Evolutionary conservation across 306 rosid genomes (phyloP).

Genomic region (Mucuna pruriens): DNA sequence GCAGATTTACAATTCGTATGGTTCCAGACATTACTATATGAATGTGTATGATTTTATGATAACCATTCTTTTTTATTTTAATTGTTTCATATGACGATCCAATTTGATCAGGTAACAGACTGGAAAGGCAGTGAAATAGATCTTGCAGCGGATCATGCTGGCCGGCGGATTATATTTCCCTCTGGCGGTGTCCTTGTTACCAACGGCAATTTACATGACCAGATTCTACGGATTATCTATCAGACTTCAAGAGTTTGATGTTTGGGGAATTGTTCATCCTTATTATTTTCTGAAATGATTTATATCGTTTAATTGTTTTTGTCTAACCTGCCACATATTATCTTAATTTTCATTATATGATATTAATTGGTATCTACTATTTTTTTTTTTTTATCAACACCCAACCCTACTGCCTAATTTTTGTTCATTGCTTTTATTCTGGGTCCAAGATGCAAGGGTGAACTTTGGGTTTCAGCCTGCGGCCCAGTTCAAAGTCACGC

Average conservation of each 20-base stretch:
- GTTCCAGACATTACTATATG: not conserved
- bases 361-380: not conserved
- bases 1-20: not conserved
- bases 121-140: constrained; percentile 78
- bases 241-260: constrained; percentile 43
- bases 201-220: constrained; percentile 63
- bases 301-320: not conserved
- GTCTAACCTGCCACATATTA: constrained; percentile 1
- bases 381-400: not conserved
- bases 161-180: constrained; percentile 71
- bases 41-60: too few relatives aligned
- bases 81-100: constrained; percentile 22
- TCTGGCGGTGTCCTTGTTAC: constrained; percentile 74
- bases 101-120: constrained; percentile 69
- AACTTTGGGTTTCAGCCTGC: not conserved
- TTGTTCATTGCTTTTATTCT: too few relatives aligned
- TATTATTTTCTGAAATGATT: not conserved
- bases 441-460: not conserved
- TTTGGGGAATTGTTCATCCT: constrained; percentile 3
- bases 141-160: constrained; percentile 70
- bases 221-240: constrained; percentile 60
- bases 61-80: not conserved
- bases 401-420: not conserved
- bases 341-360: constrained; percentile 15
- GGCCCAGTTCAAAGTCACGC: not conserved